phyloP scores from a whole-genome alignment of 1,284 basidiomycete species.

The Marasmius tenuissimus region DNA sequence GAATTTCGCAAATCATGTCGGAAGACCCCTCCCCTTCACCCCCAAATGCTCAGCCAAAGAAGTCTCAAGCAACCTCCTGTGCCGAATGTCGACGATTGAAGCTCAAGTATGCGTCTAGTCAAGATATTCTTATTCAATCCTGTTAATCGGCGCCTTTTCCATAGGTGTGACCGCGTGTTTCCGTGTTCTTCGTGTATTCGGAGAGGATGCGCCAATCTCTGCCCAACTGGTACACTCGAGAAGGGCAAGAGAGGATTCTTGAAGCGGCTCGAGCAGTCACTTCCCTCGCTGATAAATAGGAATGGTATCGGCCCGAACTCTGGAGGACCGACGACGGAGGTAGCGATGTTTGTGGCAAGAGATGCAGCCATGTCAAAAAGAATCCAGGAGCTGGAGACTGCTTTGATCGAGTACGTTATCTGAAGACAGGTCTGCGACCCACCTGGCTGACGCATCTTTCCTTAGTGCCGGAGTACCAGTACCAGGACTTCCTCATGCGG shows the following conservation, averaged over 20 bases:
- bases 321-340: slow-evolving; percentile 17
- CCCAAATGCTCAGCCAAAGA: slow-evolving; percentile 3
- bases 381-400: slow-evolving; percentile 23
- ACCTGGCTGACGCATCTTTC: not conserved
- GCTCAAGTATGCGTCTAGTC: slow-evolving; percentile 12
- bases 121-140: not conserved
- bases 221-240: slow-evolving; percentile 23
- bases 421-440: not conserved
- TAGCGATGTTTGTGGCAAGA: slow-evolving; percentile 24
- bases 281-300: slow-evolving; percentile 13
- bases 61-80: slow-evolving; percentile 23
- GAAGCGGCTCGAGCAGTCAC: slow-evolving; percentile 23
- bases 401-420: slow-evolving; percentile 17
- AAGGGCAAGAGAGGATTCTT: slow-evolving; percentile 25
- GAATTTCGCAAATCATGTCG: not conserved
- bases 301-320: slow-evolving; percentile 6
- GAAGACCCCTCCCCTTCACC: not conserved
- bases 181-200: slow-evolving; percentile 24
- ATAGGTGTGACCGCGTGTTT: slow-evolving; percentile 22
- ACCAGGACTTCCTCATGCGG: slow-evolving; percentile 11
- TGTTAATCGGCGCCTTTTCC: not conserved
- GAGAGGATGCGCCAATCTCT: slow-evolving; percentile 24
- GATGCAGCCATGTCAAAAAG: slow-evolving; percentile 24
- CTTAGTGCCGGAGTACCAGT: slow-evolving; percentile 18
- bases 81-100: slow-evolving; percentile 23